phyloP scores from a whole-genome alignment of 176 grass and related monocot species.

The Rhynchospora breviuscula region DNA sequence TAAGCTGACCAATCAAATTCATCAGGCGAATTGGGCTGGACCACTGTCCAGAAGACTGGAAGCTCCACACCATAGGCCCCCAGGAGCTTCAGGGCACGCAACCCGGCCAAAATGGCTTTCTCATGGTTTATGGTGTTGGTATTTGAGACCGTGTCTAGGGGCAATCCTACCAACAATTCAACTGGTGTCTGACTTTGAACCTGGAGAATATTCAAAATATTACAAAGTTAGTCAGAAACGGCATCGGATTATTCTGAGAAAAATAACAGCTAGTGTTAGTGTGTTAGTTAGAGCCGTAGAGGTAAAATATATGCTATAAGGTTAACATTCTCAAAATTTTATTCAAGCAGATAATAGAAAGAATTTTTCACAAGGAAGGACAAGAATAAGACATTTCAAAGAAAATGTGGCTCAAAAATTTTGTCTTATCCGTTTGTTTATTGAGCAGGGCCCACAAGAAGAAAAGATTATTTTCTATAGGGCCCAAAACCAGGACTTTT shows the following conservation, averaged over 20 bases:
- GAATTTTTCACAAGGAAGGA: neutral
- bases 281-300: neutral
- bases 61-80: conserved; percentile 80
- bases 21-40: conserved; percentile 42
- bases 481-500: neutral
- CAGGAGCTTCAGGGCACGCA: conserved; percentile 64
- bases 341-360: neutral
- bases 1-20: conserved; percentile 49
- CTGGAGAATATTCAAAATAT: conserved; percentile 13
- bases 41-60: conserved; percentile 71
- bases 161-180: conserved; percentile 65
- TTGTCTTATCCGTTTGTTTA: conserved; percentile 6
- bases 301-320: neutral
- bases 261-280: neutral
- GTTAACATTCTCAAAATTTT: neutral
- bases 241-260: neutral
- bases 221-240: neutral
- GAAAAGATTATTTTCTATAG: neutral
- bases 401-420: neutral
- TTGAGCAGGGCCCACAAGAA: neutral
- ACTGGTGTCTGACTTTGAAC: conserved; percentile 27
- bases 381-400: neutral
- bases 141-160: conserved; percentile 50
- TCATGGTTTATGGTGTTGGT: conserved; percentile 38
- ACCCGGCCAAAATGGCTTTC: conserved; percentile 46